Evolutionary conservation across 164 flowering plant genomes (phyloP).

Genomic region (Cinnamomum micranthum): DNA sequence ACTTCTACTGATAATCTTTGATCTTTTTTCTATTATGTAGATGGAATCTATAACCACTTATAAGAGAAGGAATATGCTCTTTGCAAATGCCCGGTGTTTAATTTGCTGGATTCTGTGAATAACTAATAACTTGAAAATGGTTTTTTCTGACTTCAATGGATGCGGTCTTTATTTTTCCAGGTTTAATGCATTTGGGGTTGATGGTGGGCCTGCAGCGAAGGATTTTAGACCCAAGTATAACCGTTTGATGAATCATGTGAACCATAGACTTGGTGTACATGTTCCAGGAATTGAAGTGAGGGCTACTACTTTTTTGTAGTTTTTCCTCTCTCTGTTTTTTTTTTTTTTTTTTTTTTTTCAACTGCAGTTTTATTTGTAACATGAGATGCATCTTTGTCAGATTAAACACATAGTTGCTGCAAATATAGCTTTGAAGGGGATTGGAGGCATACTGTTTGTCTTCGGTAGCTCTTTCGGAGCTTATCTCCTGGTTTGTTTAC

Average conservation of each 20-base stretch:
- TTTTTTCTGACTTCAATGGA: no score
- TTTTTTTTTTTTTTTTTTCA: neutral
- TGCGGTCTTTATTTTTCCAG: conserved; percentile 16
- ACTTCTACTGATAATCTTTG: no score
- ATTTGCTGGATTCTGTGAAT: no score
- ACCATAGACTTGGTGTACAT: neutral
- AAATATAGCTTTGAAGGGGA: conserved; percentile 45
- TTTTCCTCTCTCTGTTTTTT: neutral
- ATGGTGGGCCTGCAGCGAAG: conserved; percentile 56
- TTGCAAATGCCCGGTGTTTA: no score
- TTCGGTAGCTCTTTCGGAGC: conserved; percentile 60
- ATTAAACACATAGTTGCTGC: conserved; percentile 40
- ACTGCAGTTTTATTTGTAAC: neutral
- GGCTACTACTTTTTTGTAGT: neutral
- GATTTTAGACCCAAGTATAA: conserved; percentile 35
- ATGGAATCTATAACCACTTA: no score
- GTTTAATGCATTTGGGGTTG: conserved; percentile 46
- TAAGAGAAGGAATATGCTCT: no score
- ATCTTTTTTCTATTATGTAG: no score
- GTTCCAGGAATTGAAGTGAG: conserved; percentile 13
- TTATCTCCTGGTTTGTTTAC: conserved; percentile 40
- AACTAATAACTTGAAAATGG: no score
- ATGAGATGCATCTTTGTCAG: conserved; percentile 23
- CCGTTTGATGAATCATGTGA: conserved; percentile 25
- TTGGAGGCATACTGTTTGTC: conserved; percentile 55